Percentiles rank a stretch among this genome's conserved stretches.
phyloP scores from a whole-genome alignment of 2,329 filamentous ascomycete species.

The Calonectria naviculata region DNA sequence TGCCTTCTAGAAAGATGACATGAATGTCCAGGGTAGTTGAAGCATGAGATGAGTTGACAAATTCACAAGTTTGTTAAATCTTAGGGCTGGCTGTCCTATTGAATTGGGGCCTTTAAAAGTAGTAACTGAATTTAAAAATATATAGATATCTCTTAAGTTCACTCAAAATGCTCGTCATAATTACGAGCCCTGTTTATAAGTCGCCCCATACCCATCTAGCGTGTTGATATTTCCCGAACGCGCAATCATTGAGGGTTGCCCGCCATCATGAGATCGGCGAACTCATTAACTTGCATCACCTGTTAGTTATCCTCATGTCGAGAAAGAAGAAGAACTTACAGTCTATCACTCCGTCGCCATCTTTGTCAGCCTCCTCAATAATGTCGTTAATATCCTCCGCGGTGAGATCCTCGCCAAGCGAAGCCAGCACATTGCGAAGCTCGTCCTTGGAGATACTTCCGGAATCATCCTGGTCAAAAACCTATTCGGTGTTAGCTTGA shows the following conservation, averaged over 20 bases:
- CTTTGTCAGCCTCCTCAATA: conserved; percentile 91
- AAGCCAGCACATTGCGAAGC: conserved; percentile 91
- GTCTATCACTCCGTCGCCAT: conserved; percentile 88
- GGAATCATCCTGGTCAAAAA: conserved; percentile 91
- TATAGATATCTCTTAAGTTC: too few species aligned
- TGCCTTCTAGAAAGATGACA: too few species aligned
- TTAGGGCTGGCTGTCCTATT: too few species aligned
- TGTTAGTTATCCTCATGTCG: not conserved
- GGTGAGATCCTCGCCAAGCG: conserved; percentile 90
- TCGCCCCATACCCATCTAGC: not conserved
- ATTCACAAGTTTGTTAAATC: too few species aligned
- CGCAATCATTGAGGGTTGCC: not conserved
- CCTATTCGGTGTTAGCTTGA: conserved; percentile 49
- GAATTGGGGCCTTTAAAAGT: too few species aligned
- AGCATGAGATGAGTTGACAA: too few species aligned
- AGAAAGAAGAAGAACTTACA: conserved; percentile 64
- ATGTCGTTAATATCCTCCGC: conserved; percentile 94
- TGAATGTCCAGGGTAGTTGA: too few species aligned
- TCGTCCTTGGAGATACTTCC: conserved; percentile 91
- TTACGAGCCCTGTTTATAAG: not conserved
- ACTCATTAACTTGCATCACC: not conserved
- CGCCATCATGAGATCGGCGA: not conserved
- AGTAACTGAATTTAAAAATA: too few species aligned
- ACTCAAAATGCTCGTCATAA: not conserved
- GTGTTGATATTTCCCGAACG: not conserved